phyloP scores from a whole-genome alignment of 2,329 filamentous ascomycete genomes.

The Polytolypa hystricis region DNA sequence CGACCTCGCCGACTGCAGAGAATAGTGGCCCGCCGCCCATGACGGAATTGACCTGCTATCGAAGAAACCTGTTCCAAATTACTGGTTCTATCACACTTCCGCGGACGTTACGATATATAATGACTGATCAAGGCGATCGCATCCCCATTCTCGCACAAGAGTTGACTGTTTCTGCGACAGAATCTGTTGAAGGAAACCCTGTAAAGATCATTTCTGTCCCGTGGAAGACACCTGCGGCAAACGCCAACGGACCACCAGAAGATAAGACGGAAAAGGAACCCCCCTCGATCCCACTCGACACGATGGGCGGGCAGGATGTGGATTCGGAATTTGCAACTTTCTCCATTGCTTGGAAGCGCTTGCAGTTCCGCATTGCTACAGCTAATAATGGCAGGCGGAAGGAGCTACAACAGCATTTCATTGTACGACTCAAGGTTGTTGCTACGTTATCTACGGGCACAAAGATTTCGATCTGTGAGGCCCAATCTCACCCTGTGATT shows the following conservation, averaged over 20 bases:
- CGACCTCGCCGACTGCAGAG: slow-evolving; percentile 44
- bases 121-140: slow-evolving; percentile 74
- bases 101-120: slow-evolving; percentile 63
- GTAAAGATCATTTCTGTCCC: slow-evolving; percentile 94
- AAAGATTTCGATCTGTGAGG: slow-evolving; percentile 71
- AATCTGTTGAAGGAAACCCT: slow-evolving; percentile 84
- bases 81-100: slow-evolving; percentile 79
- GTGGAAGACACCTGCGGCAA: slow-evolving; percentile 89
- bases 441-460: slow-evolving; percentile 74
- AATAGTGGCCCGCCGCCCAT: slow-evolving; percentile 42
- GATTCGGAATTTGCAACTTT: slow-evolving; percentile 82
- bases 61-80: slow-evolving; percentile 90
- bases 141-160: slow-evolving; percentile 75
- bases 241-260: slow-evolving; percentile 49
- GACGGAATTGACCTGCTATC: slow-evolving; percentile 82
- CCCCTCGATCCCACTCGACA: slow-evolving; percentile 62
- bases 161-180: slow-evolving; percentile 79
- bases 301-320: slow-evolving; percentile 53
- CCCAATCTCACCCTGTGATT: slow-evolving; percentile 81
- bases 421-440: slow-evolving; percentile 74
- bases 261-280: slow-evolving; percentile 76
- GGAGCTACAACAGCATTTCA: slow-evolving; percentile 92
- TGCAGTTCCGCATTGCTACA: slow-evolving; percentile 90
- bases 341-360: slow-evolving; percentile 83
- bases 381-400: slow-evolving; percentile 92